Evolutionary conservation across 345 rosid species (phyloP).

Genomic region (Fremontodendron californicum): DNA sequence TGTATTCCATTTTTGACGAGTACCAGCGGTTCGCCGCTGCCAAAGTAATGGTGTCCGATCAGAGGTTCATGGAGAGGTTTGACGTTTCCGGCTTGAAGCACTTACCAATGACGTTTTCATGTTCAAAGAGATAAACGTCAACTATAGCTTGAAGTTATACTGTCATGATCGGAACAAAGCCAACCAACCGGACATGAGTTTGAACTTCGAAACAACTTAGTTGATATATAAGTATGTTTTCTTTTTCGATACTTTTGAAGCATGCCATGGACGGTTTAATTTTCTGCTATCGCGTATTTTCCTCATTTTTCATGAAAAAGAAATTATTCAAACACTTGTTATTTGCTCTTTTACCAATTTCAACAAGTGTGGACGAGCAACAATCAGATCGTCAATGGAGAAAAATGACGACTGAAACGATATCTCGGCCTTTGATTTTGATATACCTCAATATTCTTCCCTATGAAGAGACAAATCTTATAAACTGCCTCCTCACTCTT

Average conservation of each 20-base stretch:
- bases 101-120: slow-evolving; percentile 32
- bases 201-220: not conserved
- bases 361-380: slow-evolving; percentile 53
- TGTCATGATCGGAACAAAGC: not conserved
- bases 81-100: slow-evolving; percentile 42
- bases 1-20: slow-evolving; percentile 51
- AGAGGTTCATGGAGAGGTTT: slow-evolving; percentile 51
- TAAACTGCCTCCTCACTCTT: not conserved
- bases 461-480: slow-evolving; percentile 10
- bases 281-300: not conserved
- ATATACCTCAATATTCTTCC: slow-evolving; percentile 34
- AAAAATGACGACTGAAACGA: slow-evolving; percentile 63
- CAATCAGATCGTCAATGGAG: slow-evolving; percentile 58
- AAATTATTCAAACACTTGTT: not conserved
- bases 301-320: not conserved
- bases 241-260: not conserved
- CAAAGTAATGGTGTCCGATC: slow-evolving; percentile 47
- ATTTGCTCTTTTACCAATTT: not conserved
- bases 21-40: slow-evolving; percentile 54
- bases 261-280: not conserved
- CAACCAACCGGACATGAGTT: not conserved
- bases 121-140: slow-evolving; percentile 15
- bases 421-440: slow-evolving; percentile 51
- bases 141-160: not conserved
- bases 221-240: no score